Base-by-base conservation (phyloP, 192 early-diverging fungal genomes). In the Anaeromyces robustus region DNA sequence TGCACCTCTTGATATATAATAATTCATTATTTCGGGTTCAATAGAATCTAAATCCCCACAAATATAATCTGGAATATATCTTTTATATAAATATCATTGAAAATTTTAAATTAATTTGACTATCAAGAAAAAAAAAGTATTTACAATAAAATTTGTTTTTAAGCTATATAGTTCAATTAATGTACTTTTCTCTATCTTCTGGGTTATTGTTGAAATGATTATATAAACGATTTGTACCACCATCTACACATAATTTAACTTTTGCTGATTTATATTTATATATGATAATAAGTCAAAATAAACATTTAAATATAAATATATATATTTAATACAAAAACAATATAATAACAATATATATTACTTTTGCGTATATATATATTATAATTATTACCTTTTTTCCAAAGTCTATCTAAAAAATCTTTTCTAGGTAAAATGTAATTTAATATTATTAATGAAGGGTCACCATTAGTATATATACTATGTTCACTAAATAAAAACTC, bases 41-140 rank as follows among this genome's bases (percentile, higher is more conserved):
- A 96, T 80, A 29, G 96, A 97, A 84, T 97, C 96, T 29, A 97
- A 82, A 85, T 97, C 97, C 22, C 96, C 96, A 77, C 89, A 87
- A 52, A 98, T 93, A 34, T 85, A 89, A 82, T 95, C 86, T 31
- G 96, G 96, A 19, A 95, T 78, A 80, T 87, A 93, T 78, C 92
- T 92, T 80, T 30, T 29, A 14, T n/a, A 79, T 52, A 29, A 41
- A 26, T 41, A 29, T 29, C 30, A 34, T 30, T 77, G 34, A 14
- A 82, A n/a, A n/a, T n/a, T 79, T 26, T 84, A 39, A 77, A 31
- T 30, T 22, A 77, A 19, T 41, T 43, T 77, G 19, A 77, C 3
- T 77, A 4, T 29, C 86, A 43, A 31, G 77, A 29, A 37, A 29
- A 80, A 81, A 30, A 77, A 7, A 77, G 77, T 7, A 30, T 29